Base-by-base conservation (phyloP, 78 protist genomes). In the Diacronema lutheri region DNA sequence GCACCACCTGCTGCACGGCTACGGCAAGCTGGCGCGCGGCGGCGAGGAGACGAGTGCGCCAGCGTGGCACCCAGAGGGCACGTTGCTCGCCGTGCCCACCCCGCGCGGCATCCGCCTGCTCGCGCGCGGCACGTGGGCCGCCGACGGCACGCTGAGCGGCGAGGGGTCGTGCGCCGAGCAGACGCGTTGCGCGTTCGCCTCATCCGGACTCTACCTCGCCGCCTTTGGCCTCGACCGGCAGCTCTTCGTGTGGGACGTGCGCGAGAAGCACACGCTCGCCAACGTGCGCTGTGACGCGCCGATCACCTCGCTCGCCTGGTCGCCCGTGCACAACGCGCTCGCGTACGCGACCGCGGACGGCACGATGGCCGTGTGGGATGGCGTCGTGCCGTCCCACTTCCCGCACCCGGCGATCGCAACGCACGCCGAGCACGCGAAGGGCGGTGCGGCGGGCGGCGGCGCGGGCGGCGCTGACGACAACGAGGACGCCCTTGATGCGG, bases 401-500 rank as follows among this genome's bases (percentile, higher is more conserved):
- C 31, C 79, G 9, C 21, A 56, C 26, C 79, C 79, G 50, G 50
- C 50, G 50, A 44, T 7, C 16, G 50, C 50, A 7, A 44, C 50
- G 50, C 50, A 44, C 50, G 50, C 50, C 3, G 7, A 44, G 50
- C n/a, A n/a, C n/a, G 50, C 50, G 16, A 44, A 44, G 50, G 50
- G 50, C 50, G 50, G 16, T 3, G 50, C 50, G 50, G n/a, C n/a
- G n/a, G n/a, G n/a, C n/a, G n/a, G n/a, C n/a, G 50, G 50, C 50
- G 50, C 50, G 50, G 50, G 50, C 7, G 50, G 50, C 50, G 50
- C 50, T 44, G 50, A 71, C 58, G 79, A 71, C 37, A 58, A 71
- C 56, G 79, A 71, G 35, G 79, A 40, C 50, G 58, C 79, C 26
- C 50, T 14, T 38, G 79, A 71, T 57, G 79, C 79, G 60, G 79